phyloP scores from a whole-genome alignment of 768 basidiomycete species.

The Psilocybe subaeruginosa region DNA sequence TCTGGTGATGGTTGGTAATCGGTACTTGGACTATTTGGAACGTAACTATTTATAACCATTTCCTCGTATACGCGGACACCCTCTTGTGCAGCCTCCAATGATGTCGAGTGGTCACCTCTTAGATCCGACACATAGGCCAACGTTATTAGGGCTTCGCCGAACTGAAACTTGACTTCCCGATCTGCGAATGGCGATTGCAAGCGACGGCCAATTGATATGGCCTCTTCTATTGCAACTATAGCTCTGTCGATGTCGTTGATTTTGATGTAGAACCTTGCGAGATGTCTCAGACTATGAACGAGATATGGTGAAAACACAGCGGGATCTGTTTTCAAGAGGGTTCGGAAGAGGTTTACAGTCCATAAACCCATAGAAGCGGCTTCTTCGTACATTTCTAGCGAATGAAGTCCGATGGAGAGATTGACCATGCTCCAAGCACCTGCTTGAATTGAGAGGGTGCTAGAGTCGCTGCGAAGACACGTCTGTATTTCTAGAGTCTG shows the following conservation, averaged over 20 bases:
- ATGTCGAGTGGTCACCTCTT: constrained; percentile 2
- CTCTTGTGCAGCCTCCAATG: constrained; percentile 6
- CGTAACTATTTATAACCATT: not conserved
- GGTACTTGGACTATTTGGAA: not conserved
- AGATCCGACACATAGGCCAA: constrained; percentile 4
- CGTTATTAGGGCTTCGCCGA: constrained; percentile 10
- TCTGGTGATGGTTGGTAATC: not conserved
- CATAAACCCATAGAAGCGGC: constrained; percentile 15
- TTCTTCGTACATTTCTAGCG: constrained; percentile 17
- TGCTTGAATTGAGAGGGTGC: constrained; percentile 14
- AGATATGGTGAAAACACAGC: constrained; percentile 14
- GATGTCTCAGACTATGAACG: constrained; percentile 8
- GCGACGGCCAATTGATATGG: constrained; percentile 2
- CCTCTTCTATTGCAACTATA: constrained; percentile 6
- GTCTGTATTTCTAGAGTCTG: constrained; percentile 14
- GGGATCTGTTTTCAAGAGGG: constrained; percentile 8
- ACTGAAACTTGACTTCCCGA: constrained; percentile 9
- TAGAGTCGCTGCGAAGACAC: constrained; percentile 10
- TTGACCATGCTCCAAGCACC: constrained; percentile 21
- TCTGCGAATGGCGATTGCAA: not conserved
- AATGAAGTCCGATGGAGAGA: constrained; percentile 14
- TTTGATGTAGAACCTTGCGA: constrained; percentile 8
- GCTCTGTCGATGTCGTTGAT: constrained; percentile 11
- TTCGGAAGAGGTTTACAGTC: constrained; percentile 19
- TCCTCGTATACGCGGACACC: constrained; percentile 2